phyloP scores from a whole-genome alignment of 352 stramenopile species.

The Globisporangium iwayamae region DNA sequence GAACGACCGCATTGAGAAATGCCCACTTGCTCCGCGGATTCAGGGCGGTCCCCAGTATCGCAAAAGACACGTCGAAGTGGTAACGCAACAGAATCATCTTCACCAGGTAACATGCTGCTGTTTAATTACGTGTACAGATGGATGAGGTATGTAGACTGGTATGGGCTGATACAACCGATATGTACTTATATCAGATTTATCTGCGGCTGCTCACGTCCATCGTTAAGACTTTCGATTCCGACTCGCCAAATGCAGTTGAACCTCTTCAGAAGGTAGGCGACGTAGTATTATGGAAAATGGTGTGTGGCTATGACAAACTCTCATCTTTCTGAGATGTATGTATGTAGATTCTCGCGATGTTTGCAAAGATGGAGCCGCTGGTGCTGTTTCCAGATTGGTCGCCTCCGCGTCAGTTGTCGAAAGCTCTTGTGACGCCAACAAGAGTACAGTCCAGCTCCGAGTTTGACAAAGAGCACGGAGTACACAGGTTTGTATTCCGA shows the following conservation, averaged over 20 bases:
- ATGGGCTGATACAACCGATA: neutral
- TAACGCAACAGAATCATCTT: constrained; percentile 74
- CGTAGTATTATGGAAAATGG: neutral
- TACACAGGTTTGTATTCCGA: constrained; percentile 21
- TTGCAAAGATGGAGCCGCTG: constrained; percentile 61
- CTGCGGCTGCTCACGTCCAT: constrained; percentile 58
- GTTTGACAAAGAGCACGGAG: constrained; percentile 52
- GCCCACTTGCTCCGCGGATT: constrained; percentile 49
- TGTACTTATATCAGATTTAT: constrained; percentile 44
- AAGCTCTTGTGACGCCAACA: constrained; percentile 30
- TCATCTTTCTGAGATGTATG: neutral
- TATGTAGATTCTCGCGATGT: constrained; percentile 52
- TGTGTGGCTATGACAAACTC: neutral
- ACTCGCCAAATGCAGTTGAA: constrained; percentile 36
- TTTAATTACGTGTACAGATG: neutral
- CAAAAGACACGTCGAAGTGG: constrained; percentile 35
- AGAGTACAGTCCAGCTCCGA: constrained; percentile 57
- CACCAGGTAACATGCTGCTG: constrained; percentile 46
- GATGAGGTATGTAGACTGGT: neutral
- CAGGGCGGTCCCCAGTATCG: constrained; percentile 67
- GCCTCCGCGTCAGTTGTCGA: constrained; percentile 53
- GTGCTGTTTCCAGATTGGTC: constrained; percentile 79
- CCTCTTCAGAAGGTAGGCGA: constrained; percentile 56
- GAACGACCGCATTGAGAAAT: constrained; percentile 71
- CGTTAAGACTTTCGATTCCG: constrained; percentile 54